Conservation (phyloP, 1,139 yeast genomes). For the Groenewaldozyma sp. region DNA sequence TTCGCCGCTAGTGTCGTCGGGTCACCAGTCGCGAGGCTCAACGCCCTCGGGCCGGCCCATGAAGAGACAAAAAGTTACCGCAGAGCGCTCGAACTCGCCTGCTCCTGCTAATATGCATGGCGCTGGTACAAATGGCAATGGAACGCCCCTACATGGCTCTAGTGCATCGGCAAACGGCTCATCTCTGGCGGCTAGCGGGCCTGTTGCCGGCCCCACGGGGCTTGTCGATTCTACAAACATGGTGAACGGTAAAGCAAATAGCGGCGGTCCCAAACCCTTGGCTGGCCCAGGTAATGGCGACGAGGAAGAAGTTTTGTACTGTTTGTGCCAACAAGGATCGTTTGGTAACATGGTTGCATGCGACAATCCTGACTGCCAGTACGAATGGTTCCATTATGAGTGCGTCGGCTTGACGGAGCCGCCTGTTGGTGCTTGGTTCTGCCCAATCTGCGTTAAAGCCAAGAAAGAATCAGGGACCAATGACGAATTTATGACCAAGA, state of each 20-base stretch:
- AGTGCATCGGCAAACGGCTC: no score
- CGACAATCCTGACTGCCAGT: constrained; percentile 71
- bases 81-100: not conserved
- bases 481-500: constrained; percentile 2
- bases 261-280: not conserved
- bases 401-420: constrained; percentile 64
- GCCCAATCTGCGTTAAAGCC: constrained; percentile 27
- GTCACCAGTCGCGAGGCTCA: constrained; percentile 1
- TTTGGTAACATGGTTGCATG: constrained; percentile 93
- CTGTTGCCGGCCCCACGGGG: constrained; percentile 40
- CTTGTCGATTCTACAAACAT: no score
- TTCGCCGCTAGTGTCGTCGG: not conserved
- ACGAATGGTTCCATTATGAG: constrained; percentile 74
- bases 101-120: not conserved
- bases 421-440: constrained; percentile 35
- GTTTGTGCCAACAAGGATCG: constrained; percentile 77
- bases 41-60: constrained; percentile 4
- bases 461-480: constrained; percentile 1
- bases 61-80: constrained; percentile 6
- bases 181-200: constrained; percentile 30
- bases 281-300: constrained; percentile 41
- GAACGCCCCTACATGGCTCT: no score
- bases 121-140: constrained; percentile 28
- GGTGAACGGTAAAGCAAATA: constrained; percentile 33
- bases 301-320: constrained; percentile 58